Percentiles rank a stretch among this genome's conserved stretches.
These are phyloP conservation scores for Xylariaceae sp. DNA, from an alignment of 2,329 filamentous ascomycete genomes.

Conservation along the genomic window DNA sequence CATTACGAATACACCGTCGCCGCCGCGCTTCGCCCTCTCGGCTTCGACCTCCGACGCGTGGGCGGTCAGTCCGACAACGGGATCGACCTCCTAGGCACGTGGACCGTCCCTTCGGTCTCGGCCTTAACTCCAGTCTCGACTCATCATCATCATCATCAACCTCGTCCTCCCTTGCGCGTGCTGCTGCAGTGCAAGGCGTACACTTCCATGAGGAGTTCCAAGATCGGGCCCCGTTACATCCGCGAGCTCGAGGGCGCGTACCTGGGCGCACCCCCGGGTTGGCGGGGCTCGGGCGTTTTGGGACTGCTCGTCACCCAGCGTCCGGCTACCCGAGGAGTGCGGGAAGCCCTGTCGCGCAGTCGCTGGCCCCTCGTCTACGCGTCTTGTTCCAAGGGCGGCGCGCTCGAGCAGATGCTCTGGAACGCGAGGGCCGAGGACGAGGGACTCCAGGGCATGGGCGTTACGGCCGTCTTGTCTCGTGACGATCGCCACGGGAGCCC, in stretches of 20 bases:
- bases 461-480: conserved; percentile 30
- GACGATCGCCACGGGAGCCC: conserved; percentile 23
- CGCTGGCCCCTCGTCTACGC: conserved; percentile 67
- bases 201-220: conserved; percentile 35
- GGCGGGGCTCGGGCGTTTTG: conserved; percentile 60
- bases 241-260: conserved; percentile 80
- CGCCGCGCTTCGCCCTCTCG: conserved; percentile 49
- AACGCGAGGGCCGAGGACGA: conserved; percentile 58
- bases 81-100: conserved; percentile 69
- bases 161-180: conserved; percentile 41
- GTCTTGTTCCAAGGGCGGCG: conserved; percentile 53
- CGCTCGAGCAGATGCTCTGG: conserved; percentile 65
- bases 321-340: conserved; percentile 71
- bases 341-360: conserved; percentile 64
- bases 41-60: conserved; percentile 62
- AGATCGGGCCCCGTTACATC: conserved; percentile 51
- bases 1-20: conserved; percentile 70
- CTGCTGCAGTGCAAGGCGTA: conserved; percentile 64
- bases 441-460: conserved; percentile 56
- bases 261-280: conserved; percentile 65
- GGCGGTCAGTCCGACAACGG: conserved; percentile 64
- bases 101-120: conserved; percentile 49
- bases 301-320: conserved; percentile 65
- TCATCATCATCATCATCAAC: no score
- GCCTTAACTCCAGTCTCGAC: no score